Evolutionary conservation across 805 yeast species (phyloP), one percentile per base, ranked within the genome.

Genomic region (Cyberlindnera euphorbiiphila): DNA sequence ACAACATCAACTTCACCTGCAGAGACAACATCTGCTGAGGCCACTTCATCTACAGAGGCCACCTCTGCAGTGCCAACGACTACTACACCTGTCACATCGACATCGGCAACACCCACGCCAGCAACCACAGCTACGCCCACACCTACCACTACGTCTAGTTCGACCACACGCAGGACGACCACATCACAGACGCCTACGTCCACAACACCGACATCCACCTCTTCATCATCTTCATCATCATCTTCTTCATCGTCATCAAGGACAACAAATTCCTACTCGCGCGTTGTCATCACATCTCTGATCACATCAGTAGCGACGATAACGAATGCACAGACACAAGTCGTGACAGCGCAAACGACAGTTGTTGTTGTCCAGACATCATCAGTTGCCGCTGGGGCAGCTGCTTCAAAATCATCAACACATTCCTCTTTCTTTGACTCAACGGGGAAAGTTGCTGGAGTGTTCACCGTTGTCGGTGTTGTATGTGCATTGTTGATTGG

Each of bases 361-460:
- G 32, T 39, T 16, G 34, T 39, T 6, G 22, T 39, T 15, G 33
- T 44, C 4, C 34, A 46, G 11, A 36, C 46, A 5, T 39, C 48
- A 12, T 6, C 23, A 18, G 53, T 9, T 12, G 46, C 11, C 32
- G 50, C 12, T n/a, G n/a, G n/a, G n/a, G n/a, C n/a, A n/a, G n/a
- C n/a, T n/a, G n/a, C n/a, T n/a, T n/a, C n/a, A n/a, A n/a, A n/a
- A n/a, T n/a, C 46, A 5, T 39, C 48, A 12, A 5, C 23, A 18
- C 52, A 10, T 12, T 46, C 11, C 32, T 50, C 12, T 4, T 84
- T 81, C 56, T 85, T 81, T 62, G 68, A 72, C 41, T 62, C 73
- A 28, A 71, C 69, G 34, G 91, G 88, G 0, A 81, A 80, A 51
- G 91, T 85, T 1, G 93, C 89, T 0, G 94, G 93, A 4, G 80